phyloP scores from a whole-genome alignment of 2,329 filamentous ascomycete genomes.

The Aspergillus quadrilineatus region DNA sequence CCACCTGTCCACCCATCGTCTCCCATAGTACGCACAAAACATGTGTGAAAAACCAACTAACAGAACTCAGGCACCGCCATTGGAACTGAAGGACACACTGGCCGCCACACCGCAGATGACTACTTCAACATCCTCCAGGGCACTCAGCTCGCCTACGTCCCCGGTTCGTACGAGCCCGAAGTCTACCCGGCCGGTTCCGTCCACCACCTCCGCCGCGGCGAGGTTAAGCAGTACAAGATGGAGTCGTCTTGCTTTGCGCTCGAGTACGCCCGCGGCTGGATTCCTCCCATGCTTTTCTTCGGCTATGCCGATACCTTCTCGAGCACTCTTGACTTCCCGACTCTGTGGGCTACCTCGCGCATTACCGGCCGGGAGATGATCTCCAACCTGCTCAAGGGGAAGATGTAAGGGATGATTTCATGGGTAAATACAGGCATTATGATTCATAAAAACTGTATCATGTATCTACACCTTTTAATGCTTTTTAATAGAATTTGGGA shows the following conservation, averaged over 20 bases:
- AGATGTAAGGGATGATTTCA: constrained; percentile 55
- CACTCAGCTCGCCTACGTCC: constrained; percentile 40
- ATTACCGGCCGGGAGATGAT: constrained; percentile 77
- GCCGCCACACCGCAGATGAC: constrained; percentile 87
- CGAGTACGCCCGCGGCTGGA: constrained; percentile 65
- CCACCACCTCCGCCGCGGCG: constrained; percentile 55
- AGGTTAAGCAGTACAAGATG: constrained; percentile 70
- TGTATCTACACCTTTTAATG: constrained; percentile 3
- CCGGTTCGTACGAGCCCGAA: constrained; percentile 40
- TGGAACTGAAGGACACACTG: constrained; percentile 84
- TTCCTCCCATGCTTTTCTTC: constrained; percentile 89
- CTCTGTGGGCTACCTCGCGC: constrained; percentile 73
- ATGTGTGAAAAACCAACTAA: not conserved
- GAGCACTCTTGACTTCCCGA: constrained; percentile 82
- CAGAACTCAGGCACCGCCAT: constrained; percentile 34
- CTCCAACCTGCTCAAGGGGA: constrained; percentile 66
- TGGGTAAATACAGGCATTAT: not conserved
- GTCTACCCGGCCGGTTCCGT: constrained; percentile 40
- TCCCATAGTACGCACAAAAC: not conserved
- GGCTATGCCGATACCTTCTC: constrained; percentile 78
- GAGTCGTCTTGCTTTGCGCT: constrained; percentile 39
- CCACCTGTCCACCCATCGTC: not conserved
- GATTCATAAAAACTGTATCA: constrained; percentile 6
- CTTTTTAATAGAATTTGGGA: not conserved
- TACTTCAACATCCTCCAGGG: constrained; percentile 81